Evolutionary conservation across 371 early-diverging fungal genomes (phyloP).

Genomic region (Mucor irregularis): DNA sequence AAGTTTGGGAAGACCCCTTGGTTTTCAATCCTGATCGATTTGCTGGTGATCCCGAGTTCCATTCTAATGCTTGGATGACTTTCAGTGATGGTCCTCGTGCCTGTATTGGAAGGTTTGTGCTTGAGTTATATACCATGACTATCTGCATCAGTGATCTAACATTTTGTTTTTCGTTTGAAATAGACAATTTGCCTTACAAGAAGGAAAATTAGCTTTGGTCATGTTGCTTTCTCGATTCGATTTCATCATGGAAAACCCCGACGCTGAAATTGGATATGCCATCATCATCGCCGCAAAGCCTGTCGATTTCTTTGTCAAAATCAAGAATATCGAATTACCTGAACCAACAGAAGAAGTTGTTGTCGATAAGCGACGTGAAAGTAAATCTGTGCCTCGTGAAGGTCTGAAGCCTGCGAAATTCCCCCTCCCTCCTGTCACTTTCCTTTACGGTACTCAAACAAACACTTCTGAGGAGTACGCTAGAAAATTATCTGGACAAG

Average conservation of each 20-base stretch:
- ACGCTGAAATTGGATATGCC: conserved; percentile 8
- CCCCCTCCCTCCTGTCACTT: conserved; percentile 25
- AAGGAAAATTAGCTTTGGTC: conserved; percentile 37
- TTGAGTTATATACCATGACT: no score
- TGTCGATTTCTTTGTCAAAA: conserved; percentile 7
- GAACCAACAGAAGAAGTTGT: conserved; percentile 6
- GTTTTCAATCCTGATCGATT: conserved; percentile 16
- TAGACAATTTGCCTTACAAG: conserved; percentile 14
- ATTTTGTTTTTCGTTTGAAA: no score
- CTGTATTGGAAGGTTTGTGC: conserved; percentile 33
- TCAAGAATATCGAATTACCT: conserved; percentile 16
- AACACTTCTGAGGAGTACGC: conserved; percentile 46
- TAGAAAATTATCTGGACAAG: conserved; percentile 26
- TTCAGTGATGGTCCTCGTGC: conserved; percentile 31
- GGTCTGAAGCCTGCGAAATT: not conserved
- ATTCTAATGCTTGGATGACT: conserved; percentile 27
- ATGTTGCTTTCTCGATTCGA: conserved; percentile 25
- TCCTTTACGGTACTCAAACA: conserved; percentile 44
- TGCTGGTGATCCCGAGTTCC: conserved; percentile 15
- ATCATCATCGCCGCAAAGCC: conserved; percentile 10
- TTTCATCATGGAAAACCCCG: conserved; percentile 15
- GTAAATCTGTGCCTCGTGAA: not conserved
- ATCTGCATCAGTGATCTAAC: no score
- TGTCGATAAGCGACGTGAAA: not conserved
- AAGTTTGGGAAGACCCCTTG: conserved; percentile 22